Base-by-base conservation (phyloP, 345 rosid species). In the Eucalyptus pumila region DNA sequence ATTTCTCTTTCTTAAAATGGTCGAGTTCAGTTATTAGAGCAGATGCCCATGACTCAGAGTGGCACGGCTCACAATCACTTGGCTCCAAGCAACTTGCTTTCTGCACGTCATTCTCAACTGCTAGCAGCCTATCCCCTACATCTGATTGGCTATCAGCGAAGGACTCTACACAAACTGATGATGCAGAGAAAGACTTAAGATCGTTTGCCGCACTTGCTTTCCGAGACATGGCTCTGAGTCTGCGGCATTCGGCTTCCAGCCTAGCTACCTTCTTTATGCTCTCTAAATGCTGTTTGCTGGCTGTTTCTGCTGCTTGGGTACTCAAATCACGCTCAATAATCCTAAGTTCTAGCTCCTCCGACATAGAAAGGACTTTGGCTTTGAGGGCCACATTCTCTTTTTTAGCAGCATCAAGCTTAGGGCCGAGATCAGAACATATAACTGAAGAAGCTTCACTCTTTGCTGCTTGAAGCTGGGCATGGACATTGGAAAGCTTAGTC, bases 201-300 rank as follows among this genome's bases (percentile, higher is more conserved):
- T 92, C 93, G 51, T 72, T 90, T 21, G 76, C 32, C 19, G 89
- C 62, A 81, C 87, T 88, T 86, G 95, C 92, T 92, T 94, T 94
- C 88, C 91, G 91, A 90, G 92, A 92, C 86, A 90, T 54, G 86
- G 94, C 94, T 92, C 94, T 94, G 76, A 96, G 92, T 94, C 92
- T 95, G 60, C 93, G 94, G 88, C 98, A 95, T 90, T 98, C 99
- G 2, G 95, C 95, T 90, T 97, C 99, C 51, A 97, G 94, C 93
- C 89, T 98, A 48, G 95, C 94, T 81, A 95, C 90, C 90, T 94
- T 98, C 89, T 95, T 98, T 14, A 97, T 92, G 91, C 98, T 95
- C 92, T 97, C 97, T 90, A 98, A 87, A 85, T 95, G 94, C 88
- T 97, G 99, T 92, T 96, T 98, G 93, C 99, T 96, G 30, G 99